Base-by-base conservation (phyloP, 257 asterid species). In the Marsdenia floribunda region DNA sequence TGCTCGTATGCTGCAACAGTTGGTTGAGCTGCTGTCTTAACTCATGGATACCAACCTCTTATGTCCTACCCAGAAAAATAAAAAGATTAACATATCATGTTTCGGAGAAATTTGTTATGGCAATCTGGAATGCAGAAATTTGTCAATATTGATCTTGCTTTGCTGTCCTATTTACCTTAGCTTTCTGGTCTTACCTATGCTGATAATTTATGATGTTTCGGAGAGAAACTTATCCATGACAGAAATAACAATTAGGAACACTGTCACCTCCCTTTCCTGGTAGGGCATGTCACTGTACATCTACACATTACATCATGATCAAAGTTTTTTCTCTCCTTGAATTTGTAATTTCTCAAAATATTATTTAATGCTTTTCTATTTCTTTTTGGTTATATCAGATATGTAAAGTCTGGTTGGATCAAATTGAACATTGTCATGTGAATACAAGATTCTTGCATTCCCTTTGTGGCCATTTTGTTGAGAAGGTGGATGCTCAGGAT, bases 391-490 rank as follows among this genome's bases (percentile, higher is more conserved):
- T 52, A 26, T 70, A 57, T 82, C 89, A 94, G 99, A 88, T 90
- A 55, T 92, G 97, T 75, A 88, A 85, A 73, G 95, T 94, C 54
- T 90, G 97, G 97, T 59, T 92, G 81, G 89, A 92, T 83, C 95
- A 85, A 78, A 75, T 90, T 35, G 96, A 94, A 33, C 85, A 86
- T 53, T 89, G 93, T 64, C 88, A 87, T 26, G 92, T 94, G 14
- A 84, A 87, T 70, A 90, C 90, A 54, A 87, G 90, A 82, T 83
- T 84, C 42, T 72, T 89, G 81, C 97, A 94, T 80, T 74, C 89
- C 68, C 76, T 76, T 21, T 94, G 97, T 57, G 97, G 95, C 42
- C 88, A 85, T 83, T 88, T 87, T 52, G 77, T 87, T 40, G 84
- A 81, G n/a, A 76, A 76, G 73, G 75, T 77, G 42, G 35, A 77